Conservation (phyloP, 768 basidiomycete genomes). For the Gautieria morchelliformis region DNA sequence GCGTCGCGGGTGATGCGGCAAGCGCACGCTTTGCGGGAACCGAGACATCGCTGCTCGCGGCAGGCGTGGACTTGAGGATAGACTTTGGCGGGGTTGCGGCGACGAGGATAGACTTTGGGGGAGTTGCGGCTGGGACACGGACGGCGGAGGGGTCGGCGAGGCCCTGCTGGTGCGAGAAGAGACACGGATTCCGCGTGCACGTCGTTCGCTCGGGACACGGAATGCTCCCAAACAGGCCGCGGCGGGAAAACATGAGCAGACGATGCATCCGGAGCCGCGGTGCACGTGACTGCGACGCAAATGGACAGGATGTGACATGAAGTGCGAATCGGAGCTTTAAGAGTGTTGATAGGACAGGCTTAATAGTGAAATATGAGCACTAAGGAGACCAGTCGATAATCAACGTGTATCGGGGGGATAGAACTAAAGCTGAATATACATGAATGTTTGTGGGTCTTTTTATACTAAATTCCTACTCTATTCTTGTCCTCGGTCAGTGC, state of each 20-base stretch:
- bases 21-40: slow-evolving; percentile 46
- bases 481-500: no score
- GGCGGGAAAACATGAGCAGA: slow-evolving; percentile 49
- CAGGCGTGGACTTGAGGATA: slow-evolving; percentile 5
- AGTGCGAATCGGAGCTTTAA: no score
- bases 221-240: slow-evolving; percentile 38
- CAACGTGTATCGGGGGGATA: no score
- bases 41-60: slow-evolving; percentile 3
- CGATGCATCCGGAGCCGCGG: no score
- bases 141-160: slow-evolving; percentile 23
- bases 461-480: no score
- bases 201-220: slow-evolving; percentile 45
- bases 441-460: no score
- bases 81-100: slow-evolving; percentile 1
- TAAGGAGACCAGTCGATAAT: no score
- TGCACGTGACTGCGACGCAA: no score
- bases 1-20: slow-evolving; percentile 15
- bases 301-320: no score
- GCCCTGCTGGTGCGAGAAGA: slow-evolving; percentile 50
- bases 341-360: no score
- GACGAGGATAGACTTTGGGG: slow-evolving; percentile 11
- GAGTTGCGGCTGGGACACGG: slow-evolving; percentile 17
- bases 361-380: no score
- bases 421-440: no score
- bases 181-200: slow-evolving; percentile 46